Evolutionary conservation across 225 moss, liverwort and hornwort species (phyloP).

Genomic region (Rhytidiadelphus loreus): DNA sequence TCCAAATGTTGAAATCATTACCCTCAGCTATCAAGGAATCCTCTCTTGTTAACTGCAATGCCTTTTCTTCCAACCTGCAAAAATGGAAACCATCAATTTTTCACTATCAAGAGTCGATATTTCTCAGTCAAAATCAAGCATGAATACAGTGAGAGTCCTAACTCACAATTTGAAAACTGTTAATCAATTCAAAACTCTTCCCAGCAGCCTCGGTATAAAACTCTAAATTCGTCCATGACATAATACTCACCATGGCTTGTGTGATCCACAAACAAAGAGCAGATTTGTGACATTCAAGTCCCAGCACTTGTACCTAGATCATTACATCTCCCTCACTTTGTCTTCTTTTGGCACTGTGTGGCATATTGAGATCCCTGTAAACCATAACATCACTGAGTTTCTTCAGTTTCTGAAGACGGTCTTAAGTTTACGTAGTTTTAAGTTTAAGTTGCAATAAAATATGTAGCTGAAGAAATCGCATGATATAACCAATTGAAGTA

Average conservation of each 20-base stretch:
- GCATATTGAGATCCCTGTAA: conserved; percentile 52
- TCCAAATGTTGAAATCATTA: conserved; percentile 9
- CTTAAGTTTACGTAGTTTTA: not conserved
- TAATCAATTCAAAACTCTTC: not conserved
- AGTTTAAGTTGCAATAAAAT: not conserved
- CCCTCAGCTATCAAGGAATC: conserved; percentile 8
- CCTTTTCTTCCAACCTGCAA: conserved; percentile 19
- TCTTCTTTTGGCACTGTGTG: conserved; percentile 61
- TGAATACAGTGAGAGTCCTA: not conserved
- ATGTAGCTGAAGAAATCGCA: not conserved
- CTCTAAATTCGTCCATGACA: not conserved
- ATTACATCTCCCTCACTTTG: conserved; percentile 65
- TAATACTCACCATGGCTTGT: conserved; percentile 21
- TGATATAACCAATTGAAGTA: not conserved
- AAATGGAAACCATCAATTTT: not conserved
- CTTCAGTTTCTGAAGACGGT: not conserved
- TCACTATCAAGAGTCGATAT: not conserved
- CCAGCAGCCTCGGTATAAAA: not conserved
- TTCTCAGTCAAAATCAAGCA: not conserved
- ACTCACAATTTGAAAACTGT: not conserved
- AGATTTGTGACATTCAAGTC: not conserved
- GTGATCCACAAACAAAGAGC: not conserved
- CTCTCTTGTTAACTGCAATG: not conserved
- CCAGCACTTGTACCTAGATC: conserved; percentile 18
- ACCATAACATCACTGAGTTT: not conserved